Percentiles rank a stretch among this genome's conserved stretches.
Conservation (phyloP, 306 rosid species). For the Trichosanthes truncata region DNA sequence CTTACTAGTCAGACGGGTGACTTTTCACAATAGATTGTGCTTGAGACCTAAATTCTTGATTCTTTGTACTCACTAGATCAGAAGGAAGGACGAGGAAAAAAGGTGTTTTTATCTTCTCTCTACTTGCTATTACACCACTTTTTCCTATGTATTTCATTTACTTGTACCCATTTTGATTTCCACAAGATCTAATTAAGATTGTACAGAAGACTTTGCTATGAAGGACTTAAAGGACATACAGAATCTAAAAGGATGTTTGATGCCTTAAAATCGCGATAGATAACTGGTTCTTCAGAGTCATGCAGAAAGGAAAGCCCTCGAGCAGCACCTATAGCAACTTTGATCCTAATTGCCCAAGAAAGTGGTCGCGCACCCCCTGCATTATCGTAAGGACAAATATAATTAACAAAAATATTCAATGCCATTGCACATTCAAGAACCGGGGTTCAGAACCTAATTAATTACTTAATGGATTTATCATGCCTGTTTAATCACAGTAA, state of each 20-base stretch:
- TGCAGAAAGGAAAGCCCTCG: constrained; percentile 67
- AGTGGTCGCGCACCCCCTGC: constrained; percentile 34
- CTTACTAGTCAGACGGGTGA: not conserved
- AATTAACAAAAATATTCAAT: not conserved
- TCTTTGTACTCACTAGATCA: not conserved
- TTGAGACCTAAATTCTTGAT: not conserved
- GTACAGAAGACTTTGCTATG: not conserved
- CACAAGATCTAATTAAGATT: not conserved
- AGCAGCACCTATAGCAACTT: constrained; percentile 67
- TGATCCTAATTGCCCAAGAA: constrained; percentile 65
- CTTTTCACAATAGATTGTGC: not conserved
- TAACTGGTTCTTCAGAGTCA: constrained; percentile 48
- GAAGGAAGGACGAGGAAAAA: not conserved
- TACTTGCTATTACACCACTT: not conserved
- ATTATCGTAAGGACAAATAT: not conserved
- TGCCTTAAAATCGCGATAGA: constrained; percentile 78
- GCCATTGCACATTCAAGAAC: not conserved
- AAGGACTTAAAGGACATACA: constrained; percentile 24
- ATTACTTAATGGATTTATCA: not conserved
- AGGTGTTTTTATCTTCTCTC: not conserved
- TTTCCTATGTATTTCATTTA: not conserved
- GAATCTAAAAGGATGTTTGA: constrained; percentile 77
- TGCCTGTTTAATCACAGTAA: not conserved
- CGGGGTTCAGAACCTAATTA: not conserved
- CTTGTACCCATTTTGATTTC: not conserved